Base-by-base conservation (phyloP, 805 yeast genomes). In the Metschnikowia sp. region DNA sequence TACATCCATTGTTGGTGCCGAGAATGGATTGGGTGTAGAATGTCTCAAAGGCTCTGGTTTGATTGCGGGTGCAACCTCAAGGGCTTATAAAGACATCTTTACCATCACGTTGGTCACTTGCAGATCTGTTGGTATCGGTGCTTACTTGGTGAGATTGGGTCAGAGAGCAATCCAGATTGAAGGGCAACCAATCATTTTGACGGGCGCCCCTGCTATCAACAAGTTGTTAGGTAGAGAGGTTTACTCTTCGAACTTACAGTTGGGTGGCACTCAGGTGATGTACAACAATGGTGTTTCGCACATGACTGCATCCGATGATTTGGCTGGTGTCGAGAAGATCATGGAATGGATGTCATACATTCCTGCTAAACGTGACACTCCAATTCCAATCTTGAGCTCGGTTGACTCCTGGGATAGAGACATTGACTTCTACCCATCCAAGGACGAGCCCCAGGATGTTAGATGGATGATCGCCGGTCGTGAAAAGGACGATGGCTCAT, bases 61-160 rank as follows among this genome's bases (percentile, higher is more conserved):
- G 63, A 94, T 94, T 73, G 99, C 99, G 19, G 99, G 99, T 71
- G 96, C 96, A 29, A 94, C 99, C 40, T 88, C 97, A 10, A 84
- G 89, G 67, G 99, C 99, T 18, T 94, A 94, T 81, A 87, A 88
- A 68, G 99, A 94, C 65, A 94, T 94, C 53, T 94, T 94, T 77
- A 94, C 99, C 18, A 82, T 91, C 50, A 92, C 99, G n/a, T 78
- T 94, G 68, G 99, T 94, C 47, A 94, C 99, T n/a, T 91, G 98
- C 76, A 85, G 99, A 79, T 91, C 98, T 44, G 99, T 94, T 62
- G 99, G 99, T 84, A 94, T 94, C 68, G 99, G 99, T 77, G 99
- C 99, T 39, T 94, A 94, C 66, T 78, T 94, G 66, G 99, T 94
- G 36, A 86, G 99, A 72, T 79, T 94, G 57, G 99, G 99, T 63